Conservation (phyloP, 2,329 filamentous ascomycete genomes). For the Aspergillus chevalieri region DNA sequence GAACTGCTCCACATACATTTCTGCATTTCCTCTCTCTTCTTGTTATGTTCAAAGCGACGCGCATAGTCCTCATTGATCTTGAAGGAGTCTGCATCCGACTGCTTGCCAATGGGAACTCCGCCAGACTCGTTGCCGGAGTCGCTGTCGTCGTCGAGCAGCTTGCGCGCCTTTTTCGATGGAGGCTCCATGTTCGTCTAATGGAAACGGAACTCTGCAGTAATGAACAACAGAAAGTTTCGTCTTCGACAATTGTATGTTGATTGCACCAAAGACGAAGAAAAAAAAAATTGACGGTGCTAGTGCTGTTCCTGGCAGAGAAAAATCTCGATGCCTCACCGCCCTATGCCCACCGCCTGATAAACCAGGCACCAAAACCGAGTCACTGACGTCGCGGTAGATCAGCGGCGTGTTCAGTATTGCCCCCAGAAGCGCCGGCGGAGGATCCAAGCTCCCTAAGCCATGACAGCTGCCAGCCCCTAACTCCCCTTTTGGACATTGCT, state of each 20-base stretch:
- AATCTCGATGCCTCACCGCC: conserved; percentile 22
- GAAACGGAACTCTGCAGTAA: conserved; percentile 1
- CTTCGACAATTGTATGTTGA: not conserved
- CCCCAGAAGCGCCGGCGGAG: not conserved
- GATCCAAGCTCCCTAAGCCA: not conserved
- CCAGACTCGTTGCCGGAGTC: conserved; percentile 36
- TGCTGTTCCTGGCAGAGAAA: conserved; percentile 24
- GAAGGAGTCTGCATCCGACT: conserved; percentile 43
- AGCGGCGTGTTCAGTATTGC: conserved; percentile 10
- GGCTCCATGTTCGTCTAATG: conserved; percentile 31
- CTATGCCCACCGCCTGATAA: not conserved
- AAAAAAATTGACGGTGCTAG: conserved; percentile 10
- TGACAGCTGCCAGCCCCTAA: not conserved
- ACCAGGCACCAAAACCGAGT: conserved; percentile 10
- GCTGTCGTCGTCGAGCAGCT: conserved; percentile 35
- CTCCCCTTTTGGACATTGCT: not conserved
- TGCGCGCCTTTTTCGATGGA: conserved; percentile 36
- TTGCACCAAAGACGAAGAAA: conserved; percentile 4
- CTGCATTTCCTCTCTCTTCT: conserved; percentile 85
- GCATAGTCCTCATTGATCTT: conserved; percentile 91
- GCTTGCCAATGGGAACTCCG: conserved; percentile 29
- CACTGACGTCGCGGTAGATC: conserved; percentile 32
- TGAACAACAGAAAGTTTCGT: not conserved
- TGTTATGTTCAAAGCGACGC: conserved; percentile 88
- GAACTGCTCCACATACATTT: conserved; percentile 22